Base-by-base conservation (phyloP, 106 monocot genomes). In the Alisma plantagoaquatica region DNA sequence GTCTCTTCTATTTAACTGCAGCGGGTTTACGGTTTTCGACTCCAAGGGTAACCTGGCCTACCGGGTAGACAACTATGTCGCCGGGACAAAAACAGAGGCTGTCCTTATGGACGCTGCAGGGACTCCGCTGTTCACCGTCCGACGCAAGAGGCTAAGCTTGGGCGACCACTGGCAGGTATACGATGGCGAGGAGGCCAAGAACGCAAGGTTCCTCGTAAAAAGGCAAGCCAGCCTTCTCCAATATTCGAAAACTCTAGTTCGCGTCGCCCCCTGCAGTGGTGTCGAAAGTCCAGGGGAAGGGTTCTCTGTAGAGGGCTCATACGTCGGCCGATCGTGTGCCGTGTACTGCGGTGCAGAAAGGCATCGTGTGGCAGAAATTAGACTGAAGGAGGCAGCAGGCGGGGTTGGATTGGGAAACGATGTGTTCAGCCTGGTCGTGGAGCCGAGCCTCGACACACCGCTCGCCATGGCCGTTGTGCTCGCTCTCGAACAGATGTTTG, bases 361-460 rank as follows among this genome's bases (percentile, higher is more conserved):
- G 38, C 72, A 67, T 18, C 46, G 24, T 41, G 27, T 91, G 28
- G 91, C 81, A 2, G 70, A 78, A 56, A 70, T 91, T 53, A 54
- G 54, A 31, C 31, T 56, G 33, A 91, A 91, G 61, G 77, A 91
- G 53, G 38, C 60, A 19, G 48, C 57, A 24, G 72, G 67, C 0
- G 79, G 79, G 1, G 76, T 68, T 0, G 65, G 68, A 29, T 80
- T 80, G 17, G 91, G 85, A 10, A 48, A 51, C 11, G 91, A 91
- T 46, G 91, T 91, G 15, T 91, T 85, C 67, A 66, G 73, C 10
- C 75, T 91, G 27, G 55, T 88, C 11, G 78, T n/a, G n/a, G n/a
- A n/a, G n/a, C n/a, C n/a, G n/a, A n/a, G n/a, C n/a, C n/a, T n/a
- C n/a, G n/a, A n/a, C n/a, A n/a, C n/a, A n/a, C n/a, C n/a, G n/a